A percentile compares a stretch with the other conserved stretches of the same genome.
Evolutionary conservation across 306 rosid species (phyloP).

Genomic region (Lathyrus aphaca): DNA sequence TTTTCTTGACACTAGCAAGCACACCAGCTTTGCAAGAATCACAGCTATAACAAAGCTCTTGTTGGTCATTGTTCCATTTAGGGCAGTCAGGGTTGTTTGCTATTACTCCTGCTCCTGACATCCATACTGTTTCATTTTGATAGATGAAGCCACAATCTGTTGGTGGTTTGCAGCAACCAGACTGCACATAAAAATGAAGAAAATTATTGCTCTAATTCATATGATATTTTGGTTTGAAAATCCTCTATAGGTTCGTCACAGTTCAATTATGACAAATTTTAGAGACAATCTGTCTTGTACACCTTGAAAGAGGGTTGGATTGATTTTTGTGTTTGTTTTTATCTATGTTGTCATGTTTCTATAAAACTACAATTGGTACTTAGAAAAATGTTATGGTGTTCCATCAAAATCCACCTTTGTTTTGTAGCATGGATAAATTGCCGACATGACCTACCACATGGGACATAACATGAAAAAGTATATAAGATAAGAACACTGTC

Average conservation of each 20-base stretch:
- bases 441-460: conserved; percentile 1
- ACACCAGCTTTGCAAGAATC: conserved; percentile 92
- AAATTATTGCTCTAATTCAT: no score
- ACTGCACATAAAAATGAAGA: conserved; percentile 44
- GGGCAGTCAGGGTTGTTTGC: conserved; percentile 57
- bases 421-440: conserved; percentile 19
- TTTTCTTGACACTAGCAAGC: conserved; percentile 77
- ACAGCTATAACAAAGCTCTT: conserved; percentile 69
- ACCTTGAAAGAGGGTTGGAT: no score
- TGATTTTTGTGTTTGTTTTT: background rate
- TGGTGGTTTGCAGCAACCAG: conserved; percentile 99
- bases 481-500: conserved; percentile 11
- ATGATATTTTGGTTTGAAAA: no score
- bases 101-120: conserved; percentile 39
- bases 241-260: no score
- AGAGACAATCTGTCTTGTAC: no score
- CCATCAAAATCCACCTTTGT: conserved; percentile 27
- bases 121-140: conserved; percentile 74
- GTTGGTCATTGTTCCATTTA: conserved; percentile 78
- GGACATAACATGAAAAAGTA: conserved; percentile 16
- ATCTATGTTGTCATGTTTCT: background rate
- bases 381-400: conserved; percentile 34
- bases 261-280: no score
- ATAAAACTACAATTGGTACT: conserved; percentile 8
- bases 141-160: conserved; percentile 67